Percentiles rank a stretch among this genome's conserved stretches.
Conservation (phyloP, 2,329 filamentous ascomycete genomes). For the Arthrinium phaeospermum region DNA sequence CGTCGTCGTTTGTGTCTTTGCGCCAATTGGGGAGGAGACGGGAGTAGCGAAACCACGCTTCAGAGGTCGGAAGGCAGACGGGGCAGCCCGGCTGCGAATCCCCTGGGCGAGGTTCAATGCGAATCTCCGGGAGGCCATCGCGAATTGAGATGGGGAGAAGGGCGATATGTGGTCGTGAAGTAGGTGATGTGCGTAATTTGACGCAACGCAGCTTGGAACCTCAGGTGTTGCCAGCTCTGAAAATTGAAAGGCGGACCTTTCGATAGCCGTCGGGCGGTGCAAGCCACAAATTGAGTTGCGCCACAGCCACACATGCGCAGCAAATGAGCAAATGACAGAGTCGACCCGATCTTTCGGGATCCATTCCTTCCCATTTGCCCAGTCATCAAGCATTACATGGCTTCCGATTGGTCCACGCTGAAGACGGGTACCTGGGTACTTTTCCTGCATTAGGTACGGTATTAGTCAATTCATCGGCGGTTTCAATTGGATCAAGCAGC, state of each 20-base stretch:
- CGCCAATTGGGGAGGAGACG: constrained; percentile 63
- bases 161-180: constrained; percentile 37
- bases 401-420: neutral
- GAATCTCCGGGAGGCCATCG: constrained; percentile 96
- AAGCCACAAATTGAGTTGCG: constrained; percentile 4
- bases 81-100: constrained; percentile 84
- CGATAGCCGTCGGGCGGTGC: constrained; percentile 5
- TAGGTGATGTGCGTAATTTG: constrained; percentile 60
- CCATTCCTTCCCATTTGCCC: neutral
- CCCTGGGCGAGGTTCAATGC: constrained; percentile 92
- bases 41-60: constrained; percentile 91
- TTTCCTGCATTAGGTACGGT: neutral
- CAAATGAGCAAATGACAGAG: neutral
- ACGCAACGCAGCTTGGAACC: constrained; percentile 28
- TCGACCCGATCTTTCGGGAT: neutral
- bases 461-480: neutral
- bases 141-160: constrained; percentile 47
- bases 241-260: constrained; percentile 17
- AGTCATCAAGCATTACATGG: neutral
- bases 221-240: constrained; percentile 28
- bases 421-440: neutral
- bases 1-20: constrained; percentile 94
- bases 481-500: neutral
- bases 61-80: constrained; percentile 78
- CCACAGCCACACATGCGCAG: neutral